Evolutionary conservation across 257 asterid species (phyloP).

Genomic region (Nyctanthes arbortristis): DNA sequence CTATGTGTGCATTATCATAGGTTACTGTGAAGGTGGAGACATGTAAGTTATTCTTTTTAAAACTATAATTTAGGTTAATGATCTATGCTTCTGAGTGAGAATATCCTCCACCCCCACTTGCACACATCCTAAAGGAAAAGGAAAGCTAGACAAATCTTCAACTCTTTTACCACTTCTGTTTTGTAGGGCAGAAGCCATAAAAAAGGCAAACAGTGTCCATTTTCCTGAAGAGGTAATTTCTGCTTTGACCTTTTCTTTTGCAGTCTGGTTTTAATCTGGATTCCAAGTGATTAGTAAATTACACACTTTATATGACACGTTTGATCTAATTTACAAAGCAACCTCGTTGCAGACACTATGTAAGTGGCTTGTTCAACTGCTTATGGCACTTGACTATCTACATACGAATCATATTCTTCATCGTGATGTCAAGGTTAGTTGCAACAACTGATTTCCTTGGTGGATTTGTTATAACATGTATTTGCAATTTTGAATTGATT

Average conservation of each 20-base stretch:
- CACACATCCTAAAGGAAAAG: not conserved
- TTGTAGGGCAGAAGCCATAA: conserved; percentile 88
- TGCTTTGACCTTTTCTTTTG: conserved; percentile 1
- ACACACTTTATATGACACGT: not conserved
- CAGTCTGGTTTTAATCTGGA: conserved; percentile 1
- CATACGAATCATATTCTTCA: conserved; percentile 84
- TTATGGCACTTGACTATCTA: conserved; percentile 94
- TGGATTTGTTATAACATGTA: conserved; percentile 2
- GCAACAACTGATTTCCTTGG: not conserved
- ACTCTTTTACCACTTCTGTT: conserved; percentile 23
- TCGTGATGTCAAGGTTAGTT: conserved; percentile 92
- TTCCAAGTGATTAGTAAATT: not conserved
- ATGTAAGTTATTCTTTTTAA: conserved; percentile 60
- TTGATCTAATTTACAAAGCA: conserved; percentile 18
- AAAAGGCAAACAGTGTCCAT: conserved; percentile 78
- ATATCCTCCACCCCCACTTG: not conserved
- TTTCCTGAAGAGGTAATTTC: conserved; percentile 82
- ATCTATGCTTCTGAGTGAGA: conserved; percentile 11
- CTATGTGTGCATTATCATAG: conserved; percentile 94
- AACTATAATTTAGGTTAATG: conserved; percentile 4
- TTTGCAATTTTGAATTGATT: conserved; percentile 13
- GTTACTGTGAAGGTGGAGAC: conserved; percentile 99
- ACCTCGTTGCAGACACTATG: conserved; percentile 76
- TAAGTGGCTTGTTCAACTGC: conserved; percentile 90
- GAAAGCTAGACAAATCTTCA: conserved; percentile 17